Evolutionary conservation across 1,284 basidiomycete genomes (phyloP), one percentile per base, ranked within the genome.

Genomic region (Sphagnurus paluster): DNA sequence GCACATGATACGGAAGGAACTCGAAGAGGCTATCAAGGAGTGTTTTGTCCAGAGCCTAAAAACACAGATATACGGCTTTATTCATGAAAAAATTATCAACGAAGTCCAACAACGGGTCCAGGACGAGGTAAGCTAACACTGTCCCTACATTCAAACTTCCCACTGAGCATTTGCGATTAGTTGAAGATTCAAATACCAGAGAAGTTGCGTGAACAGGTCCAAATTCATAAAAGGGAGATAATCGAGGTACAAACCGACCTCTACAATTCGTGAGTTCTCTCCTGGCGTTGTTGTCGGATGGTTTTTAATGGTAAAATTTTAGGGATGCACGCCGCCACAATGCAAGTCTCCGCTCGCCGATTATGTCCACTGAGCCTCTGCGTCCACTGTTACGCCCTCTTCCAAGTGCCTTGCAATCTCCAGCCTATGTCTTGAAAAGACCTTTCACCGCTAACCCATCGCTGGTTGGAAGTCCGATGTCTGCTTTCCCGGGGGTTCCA

Each of bases 321-420:
- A 80, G 78, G 1, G 76, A 79, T 58, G 76, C 77, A 5, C 68
- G 75, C 13, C 67, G 71, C 21, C 68, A 73, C 50, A 79, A 79
- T 54, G 66, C 71, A 3, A 64, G 69, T 13, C 65, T 76, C 29
- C 63, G 28, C 10, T 62, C 67, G 39, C 65, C 66, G 11, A 54
- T 69, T 7, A 66, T 64, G 30, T 68, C 71, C n/a, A 33, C 30
- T 4, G 49, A 54, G 26, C 52, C 46, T 7, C 62, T 80, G 20
- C 67, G 71, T 1, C 76, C 76, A 1, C 59, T 74, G 19, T 65
- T 81, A 13, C 67, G 71, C 0, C 76, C 76, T 2, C 59, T 74
- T 19, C 67, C 67, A 4, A 69, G 64, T 14, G 65, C 68, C 38
- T 64, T 68, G 33, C 69, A 71, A 51, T 69, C 68, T 13, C 67